These are phyloP conservation scores for Suillus ampliporus DNA, from an alignment of 768 basidiomycete species.

Conservation along the genomic window DNA sequence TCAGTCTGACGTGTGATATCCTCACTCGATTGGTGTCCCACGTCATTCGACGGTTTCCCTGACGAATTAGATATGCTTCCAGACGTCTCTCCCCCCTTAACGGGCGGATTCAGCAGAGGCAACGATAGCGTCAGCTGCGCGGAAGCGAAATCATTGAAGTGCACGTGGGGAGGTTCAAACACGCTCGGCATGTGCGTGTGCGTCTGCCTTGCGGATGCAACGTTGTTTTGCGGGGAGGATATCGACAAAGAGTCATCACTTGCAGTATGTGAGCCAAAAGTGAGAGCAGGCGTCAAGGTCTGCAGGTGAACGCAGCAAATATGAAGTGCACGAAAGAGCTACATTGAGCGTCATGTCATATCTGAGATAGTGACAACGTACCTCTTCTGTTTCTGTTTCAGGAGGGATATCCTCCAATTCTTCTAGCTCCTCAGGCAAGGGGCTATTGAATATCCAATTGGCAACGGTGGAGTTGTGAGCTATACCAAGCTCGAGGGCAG, in stretches of 20 bases:
- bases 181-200: conserved; percentile 36
- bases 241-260: conserved; percentile 49
- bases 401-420: conserved; percentile 32
- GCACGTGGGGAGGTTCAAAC: conserved; percentile 35
- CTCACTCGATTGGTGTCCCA: conserved; percentile 27
- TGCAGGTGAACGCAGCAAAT: conserved; percentile 18
- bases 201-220: conserved; percentile 25
- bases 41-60: conserved; percentile 16
- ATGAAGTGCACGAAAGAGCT: background rate
- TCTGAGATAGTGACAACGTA: conserved; percentile 24
- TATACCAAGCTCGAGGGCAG: conserved; percentile 70
- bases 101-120: conserved; percentile 18
- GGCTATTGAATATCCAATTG: conserved; percentile 75
- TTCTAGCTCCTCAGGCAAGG: conserved; percentile 62
- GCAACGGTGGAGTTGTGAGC: conserved; percentile 63
- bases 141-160: conserved; percentile 36
- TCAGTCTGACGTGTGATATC: conserved; percentile 21
- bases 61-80: background rate
- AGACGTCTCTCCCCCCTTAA: background rate
- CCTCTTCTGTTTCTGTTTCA: conserved; percentile 32
- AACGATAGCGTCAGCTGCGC: conserved; percentile 37
- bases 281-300: conserved; percentile 41
- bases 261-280: conserved; percentile 46
- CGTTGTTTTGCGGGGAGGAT: conserved; percentile 28
- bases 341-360: background rate